These are phyloP conservation scores for Lachancea meyersii DNA, from an alignment of 805 yeast genomes.

Conservation along the genomic window DNA sequence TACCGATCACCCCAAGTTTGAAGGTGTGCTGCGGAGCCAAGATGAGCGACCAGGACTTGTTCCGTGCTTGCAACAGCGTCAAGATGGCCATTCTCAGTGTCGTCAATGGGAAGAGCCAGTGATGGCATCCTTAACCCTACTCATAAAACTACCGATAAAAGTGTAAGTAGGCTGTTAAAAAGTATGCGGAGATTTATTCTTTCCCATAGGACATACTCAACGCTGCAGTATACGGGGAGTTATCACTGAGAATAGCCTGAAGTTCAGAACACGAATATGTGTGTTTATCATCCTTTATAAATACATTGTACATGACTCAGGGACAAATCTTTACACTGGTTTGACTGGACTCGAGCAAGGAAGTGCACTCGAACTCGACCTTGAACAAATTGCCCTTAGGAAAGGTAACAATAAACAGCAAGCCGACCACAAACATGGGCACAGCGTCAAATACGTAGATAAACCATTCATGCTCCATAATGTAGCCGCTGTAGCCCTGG, in stretches of 20 bases:
- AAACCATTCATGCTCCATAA: constrained; percentile 21
- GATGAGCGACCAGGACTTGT: constrained; percentile 41
- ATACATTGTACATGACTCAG: no score
- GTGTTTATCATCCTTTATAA: no score
- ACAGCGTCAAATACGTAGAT: constrained; percentile 25
- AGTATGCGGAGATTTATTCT: no score
- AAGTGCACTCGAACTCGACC: constrained; percentile 6
- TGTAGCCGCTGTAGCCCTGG: constrained; percentile 24
- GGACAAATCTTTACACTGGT: no score
- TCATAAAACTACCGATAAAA: no score
- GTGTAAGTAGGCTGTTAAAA: no score
- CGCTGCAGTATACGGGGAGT: no score
- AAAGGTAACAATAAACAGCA: constrained; percentile 10
- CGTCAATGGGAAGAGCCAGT: background rate
- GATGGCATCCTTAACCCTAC: no score
- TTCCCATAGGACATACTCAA: no score
- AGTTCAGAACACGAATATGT: no score
- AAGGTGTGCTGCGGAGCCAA: constrained; percentile 45
- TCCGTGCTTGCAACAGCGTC: constrained; percentile 37
- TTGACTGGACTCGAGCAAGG: no score
- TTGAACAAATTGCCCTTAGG: constrained; percentile 10
- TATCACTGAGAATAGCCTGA: no score
- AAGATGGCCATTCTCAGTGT: constrained; percentile 23
- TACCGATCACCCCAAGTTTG: constrained; percentile 61
- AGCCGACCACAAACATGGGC: constrained; percentile 18